phyloP scores from a whole-genome alignment of 768 basidiomycete genomes.

The Trichaptum fuscoviolaceum region DNA sequence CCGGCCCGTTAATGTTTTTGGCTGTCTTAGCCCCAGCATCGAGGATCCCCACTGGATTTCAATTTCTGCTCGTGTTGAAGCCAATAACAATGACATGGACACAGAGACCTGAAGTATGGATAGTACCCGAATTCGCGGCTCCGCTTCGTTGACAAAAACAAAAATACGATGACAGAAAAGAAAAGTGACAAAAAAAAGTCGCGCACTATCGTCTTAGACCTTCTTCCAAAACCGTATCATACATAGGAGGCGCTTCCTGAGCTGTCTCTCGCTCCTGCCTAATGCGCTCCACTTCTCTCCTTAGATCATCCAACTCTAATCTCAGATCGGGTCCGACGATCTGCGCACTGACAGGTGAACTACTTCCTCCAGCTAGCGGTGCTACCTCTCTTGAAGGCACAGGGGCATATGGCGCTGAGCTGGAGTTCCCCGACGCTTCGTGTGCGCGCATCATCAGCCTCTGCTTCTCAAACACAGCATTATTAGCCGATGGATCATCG shows the following conservation, averaged over 20 bases:
- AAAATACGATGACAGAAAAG: no score
- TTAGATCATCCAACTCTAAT: neutral
- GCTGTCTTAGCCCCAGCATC: no score
- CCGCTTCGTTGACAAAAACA: no score
- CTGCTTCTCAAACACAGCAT: neutral
- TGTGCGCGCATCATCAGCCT: neutral
- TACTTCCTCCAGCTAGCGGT: neutral
- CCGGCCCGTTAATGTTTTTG: no score
- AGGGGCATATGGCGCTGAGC: neutral
- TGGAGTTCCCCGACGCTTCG: neutral
- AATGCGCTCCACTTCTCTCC: neutral
- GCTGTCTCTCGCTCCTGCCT: neutral
- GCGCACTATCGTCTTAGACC: neutral
- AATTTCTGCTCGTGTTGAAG: no score
- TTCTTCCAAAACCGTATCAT: neutral
- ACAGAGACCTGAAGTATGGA: no score
- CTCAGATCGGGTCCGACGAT: neutral
- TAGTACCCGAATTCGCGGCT: no score
- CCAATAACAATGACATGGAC: no score
- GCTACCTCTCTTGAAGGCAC: neutral
- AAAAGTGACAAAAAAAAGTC: neutral
- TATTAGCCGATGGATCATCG: neutral
- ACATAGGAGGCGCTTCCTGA: neutral
- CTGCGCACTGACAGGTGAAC: neutral
- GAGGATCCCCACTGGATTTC: no score